Percentiles rank a stretch among this genome's conserved stretches.
Conservation (phyloP, 495 filamentous ascomycete species). For the Lichina pygmaea region DNA sequence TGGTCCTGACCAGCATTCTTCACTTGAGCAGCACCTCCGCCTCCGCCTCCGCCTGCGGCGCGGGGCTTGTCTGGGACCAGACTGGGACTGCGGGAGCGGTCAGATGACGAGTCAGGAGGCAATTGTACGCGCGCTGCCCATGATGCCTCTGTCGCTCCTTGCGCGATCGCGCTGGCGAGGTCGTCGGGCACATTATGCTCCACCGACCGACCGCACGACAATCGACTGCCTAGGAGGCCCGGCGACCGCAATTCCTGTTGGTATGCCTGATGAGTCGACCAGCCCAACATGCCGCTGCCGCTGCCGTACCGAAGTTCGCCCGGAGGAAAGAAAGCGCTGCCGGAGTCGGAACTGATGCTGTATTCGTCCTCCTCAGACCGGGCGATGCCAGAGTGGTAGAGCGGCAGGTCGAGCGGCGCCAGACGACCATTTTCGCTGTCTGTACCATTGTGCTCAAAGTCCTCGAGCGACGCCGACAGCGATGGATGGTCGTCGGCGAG, state of each 20-base stretch:
- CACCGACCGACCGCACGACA: background rate
- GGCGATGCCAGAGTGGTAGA: conserved; percentile 52
- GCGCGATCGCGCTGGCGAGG: background rate
- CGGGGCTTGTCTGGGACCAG: conserved; percentile 18
- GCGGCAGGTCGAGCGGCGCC: conserved; percentile 32
- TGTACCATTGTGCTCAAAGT: conserved; percentile 36
- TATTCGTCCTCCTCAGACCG: conserved; percentile 19
- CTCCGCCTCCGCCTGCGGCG: conserved; percentile 8
- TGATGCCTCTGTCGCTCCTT: conserved; percentile 5
- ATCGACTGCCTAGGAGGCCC: conserved; percentile 9
- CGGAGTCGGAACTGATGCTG: conserved; percentile 11
- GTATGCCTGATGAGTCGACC: conserved; percentile 28
- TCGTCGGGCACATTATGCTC: background rate
- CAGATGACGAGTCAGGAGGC: conserved; percentile 25
- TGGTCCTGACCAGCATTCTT: too few species aligned
- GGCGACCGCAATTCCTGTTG: conserved; percentile 6
- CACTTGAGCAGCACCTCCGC: too few species aligned
- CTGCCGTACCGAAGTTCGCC: conserved; percentile 18
- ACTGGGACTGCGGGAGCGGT: conserved; percentile 22
- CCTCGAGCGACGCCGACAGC: conserved; percentile 44
- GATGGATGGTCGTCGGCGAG: conserved; percentile 40
- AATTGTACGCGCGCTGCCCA: conserved; percentile 25
- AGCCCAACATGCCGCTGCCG: conserved; percentile 20
- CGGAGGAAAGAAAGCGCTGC: conserved; percentile 31
- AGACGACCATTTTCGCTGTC: conserved; percentile 18